Base-by-base conservation (phyloP, 2,329 filamentous ascomycete species). In the Fusarium mangiferae region DNA sequence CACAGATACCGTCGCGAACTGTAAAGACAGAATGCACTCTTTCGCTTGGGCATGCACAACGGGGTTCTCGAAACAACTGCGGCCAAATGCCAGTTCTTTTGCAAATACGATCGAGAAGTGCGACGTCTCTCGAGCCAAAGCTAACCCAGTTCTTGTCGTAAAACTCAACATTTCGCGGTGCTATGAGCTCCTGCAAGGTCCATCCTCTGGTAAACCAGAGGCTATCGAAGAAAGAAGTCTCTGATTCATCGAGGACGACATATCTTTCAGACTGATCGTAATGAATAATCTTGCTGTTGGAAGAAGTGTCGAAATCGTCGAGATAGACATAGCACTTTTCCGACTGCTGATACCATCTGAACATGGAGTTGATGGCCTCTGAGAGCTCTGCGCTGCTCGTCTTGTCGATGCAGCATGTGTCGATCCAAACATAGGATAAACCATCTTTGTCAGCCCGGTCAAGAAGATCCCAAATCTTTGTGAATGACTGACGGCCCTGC, bases 321-420 rank as follows among this genome's bases (percentile, higher is more conserved):
- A 80, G 56, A 22, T 70, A 78, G n/a, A 71, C 76, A n/a, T 80
- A 80, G 48, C 78, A 80, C 17, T 73, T 12, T 4, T 60, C 42
- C 10, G 78, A 70, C 35, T 76, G 58, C 18, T 72, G 66, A 41
- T 80, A 80, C 77, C 77, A 80, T 20, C 70, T 66, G 66, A 77
- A 79, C 77, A 79, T 79, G 51, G 77, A 79, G 55, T 79, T 79
- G 60, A 79, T 79, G 44, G 77, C 76, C 45, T 78, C 77, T 9
- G 74, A 72, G 36, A 79, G 52, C 33, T 79, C 76, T n/a, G 77
- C 68, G 46, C 77, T 79, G 36, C 75, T 78, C 6, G 65, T 61
- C 44, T 79, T 79, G 44, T 79, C 76, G 49, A 79, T 79, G 22
- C 79, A 80, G 58, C 79, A 80, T 11, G 78, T 80, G 24, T 80